Base-by-base conservation (phyloP, 208 protist species). In the Leptomonas seymouri region DNA sequence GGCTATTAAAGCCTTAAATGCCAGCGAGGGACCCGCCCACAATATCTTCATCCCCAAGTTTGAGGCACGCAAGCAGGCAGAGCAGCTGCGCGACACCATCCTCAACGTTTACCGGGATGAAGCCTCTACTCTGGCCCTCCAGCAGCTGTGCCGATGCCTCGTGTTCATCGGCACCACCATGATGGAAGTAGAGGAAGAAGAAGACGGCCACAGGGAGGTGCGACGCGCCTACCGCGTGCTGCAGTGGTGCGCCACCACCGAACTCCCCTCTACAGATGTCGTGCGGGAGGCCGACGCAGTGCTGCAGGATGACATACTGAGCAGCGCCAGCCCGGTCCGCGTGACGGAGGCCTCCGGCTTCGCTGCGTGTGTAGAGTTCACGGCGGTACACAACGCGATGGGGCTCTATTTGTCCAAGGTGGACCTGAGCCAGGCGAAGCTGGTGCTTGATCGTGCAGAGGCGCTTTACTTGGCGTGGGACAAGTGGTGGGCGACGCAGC, bases 21-120 rank as follows among this genome's bases (percentile, higher is more conserved):
- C 59, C 30, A 87, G 71, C 36, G 91, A 96, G 57, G 91, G 88
- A 0, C 91, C 91, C 1, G 31, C 80, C 31, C 72, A 71, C 11
- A 96, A 96, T 69, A 75, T 96, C 23, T 85, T 89, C 39, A 85
- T 89, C 62, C 88, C 87, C 8, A 93, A 94, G 60, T 90, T 86
- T 30, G 76, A 75, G 62, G 91, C 91, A 3, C 81, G 84, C n/a
- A 36, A 61, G 46, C 82, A 93, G 54, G 82, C 88, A 70, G 56
- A 81, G 60, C 59, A 85, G 49, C 68, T 96, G 42, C 62, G 78
- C n/a, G 76, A 90, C 21, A 85, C 87, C 18, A 45, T 96, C 11
- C 51, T 54, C 8, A 91, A 93, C 27, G 71, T 81, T 20, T 91
- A 93, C 77, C 71, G 57, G n/a, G 70, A 81, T 12, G 30, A 42